Base-by-base conservation (phyloP, 768 basidiomycete species). In the Asterophora lycoperdoides region DNA sequence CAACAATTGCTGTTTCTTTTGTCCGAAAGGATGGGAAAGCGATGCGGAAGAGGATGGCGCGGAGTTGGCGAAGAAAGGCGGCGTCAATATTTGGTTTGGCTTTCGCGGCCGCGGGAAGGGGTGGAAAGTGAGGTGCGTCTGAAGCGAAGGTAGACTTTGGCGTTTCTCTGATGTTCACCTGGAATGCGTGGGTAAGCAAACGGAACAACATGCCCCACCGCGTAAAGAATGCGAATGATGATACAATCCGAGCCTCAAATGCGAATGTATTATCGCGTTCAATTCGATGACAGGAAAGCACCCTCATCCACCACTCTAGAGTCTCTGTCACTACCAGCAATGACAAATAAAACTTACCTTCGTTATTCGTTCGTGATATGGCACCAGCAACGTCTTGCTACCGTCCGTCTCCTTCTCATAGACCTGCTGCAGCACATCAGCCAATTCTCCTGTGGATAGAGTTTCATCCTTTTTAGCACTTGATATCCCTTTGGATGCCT, bases 1-100 rank as follows among this genome's bases (percentile, higher is more conserved):
- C 66, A 14, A 97, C 73, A 30, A 96, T 73, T 28, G 84, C 70
- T 0, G 84, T 73, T 59, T 97, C 93, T 55, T 83, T 84, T 1
- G 81, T 81, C 20, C 67, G 71, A 55, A 71, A 74, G 33, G 75
- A 79, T 15, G 80, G 89, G 57, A 85, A 81, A 17, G 77, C 82
- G 51, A 96, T 80, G 17, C 84, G 80, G 23, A 80, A 65, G 2
- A 93, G 64, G 44, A 95, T 81, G 2, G 89, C 80, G 13, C 79
- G 67, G 8, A 95, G 79, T 60, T 93, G 90, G 15, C 74, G 68
- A 50, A 90, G 64, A 61, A 90, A 93, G 0, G 76, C 67, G 40
- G 73, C 68, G 60, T 91, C 83, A 33, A 90, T 80, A 45, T 80
- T 83, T 0, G 87, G 79, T 63, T 84, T 86, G 3, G 67, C 55